Evolutionary conservation across 306 rosid species (phyloP), one percentile per base, ranked within the genome.

Genomic region (Rubus idaeus): DNA sequence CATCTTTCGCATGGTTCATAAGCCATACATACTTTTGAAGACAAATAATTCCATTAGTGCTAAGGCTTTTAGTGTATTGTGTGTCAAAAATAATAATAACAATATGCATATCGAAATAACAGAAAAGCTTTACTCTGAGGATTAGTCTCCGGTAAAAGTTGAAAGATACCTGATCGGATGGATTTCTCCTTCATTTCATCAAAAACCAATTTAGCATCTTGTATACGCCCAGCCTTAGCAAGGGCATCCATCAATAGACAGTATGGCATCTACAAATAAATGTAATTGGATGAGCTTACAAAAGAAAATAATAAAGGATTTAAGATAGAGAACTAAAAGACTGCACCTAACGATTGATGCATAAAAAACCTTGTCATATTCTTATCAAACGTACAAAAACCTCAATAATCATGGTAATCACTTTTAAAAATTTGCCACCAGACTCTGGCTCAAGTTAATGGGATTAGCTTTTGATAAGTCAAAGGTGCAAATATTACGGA

Each of bases 221-320:
- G 70, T 52, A 90, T 63, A 49, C 68, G 83, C 76, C 97, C 90
- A 51, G 90, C 89, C 89, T 88, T 93, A 75, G 93, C 90, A 74
- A 91, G 89, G 76, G 92, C 97, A 86, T 89, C 92, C 90, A 94
- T 92, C 83, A 90, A 75, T 74, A 89, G 69, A 84, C 97, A 90
- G 83, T 89, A 94, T 8, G 98, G 93, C 92, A 94, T 94, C 98
- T 94, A 75, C 81, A 81, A 68, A 62, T 20, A 30, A 21, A 80
- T 45, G 67, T 42, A 64, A n/a, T 35, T 39, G 2, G 20, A 44
- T 37, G 37, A 80, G 70, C 76, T 30, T 30, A 50, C 11, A 23
- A 23, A 60, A 49, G 61, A 69, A 49, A 52, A 21, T 37, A 23
- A 17, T 0, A 76, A 49, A 37, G 14, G 21, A 45, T 45, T 61